Evolutionary conservation across 306 rosid species (phyloP).

Genomic region (Erythrophleum fordii): DNA sequence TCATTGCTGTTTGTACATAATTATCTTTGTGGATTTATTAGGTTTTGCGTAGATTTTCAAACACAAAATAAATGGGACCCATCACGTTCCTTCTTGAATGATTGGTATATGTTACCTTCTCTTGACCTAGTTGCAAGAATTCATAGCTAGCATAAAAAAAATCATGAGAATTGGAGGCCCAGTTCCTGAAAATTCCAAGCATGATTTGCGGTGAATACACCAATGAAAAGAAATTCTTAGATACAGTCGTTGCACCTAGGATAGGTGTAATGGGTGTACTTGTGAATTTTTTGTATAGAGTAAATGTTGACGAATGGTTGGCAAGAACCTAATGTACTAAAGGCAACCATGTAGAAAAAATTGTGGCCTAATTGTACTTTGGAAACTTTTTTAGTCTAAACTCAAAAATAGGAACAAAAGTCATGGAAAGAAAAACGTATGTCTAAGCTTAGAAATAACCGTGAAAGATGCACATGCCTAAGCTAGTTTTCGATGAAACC

Average conservation of each 20-base stretch:
- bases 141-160: neutral
- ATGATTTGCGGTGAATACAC: neutral
- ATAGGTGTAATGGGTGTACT: neutral
- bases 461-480: neutral
- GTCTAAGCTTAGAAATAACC: neutral
- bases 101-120: slow-evolving; percentile 19
- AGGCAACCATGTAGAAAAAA: neutral
- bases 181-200: neutral
- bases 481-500: slow-evolving; percentile 20
- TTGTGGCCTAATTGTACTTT: no score
- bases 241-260: neutral
- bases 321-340: neutral
- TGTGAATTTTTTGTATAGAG: neutral
- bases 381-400: no score
- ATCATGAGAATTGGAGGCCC: neutral
- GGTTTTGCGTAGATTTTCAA: neutral
- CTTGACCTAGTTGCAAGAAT: neutral
- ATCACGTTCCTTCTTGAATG: neutral
- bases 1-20: neutral
- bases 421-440: neutral
- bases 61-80: neutral
- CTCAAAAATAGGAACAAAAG: neutral
- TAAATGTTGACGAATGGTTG: slow-evolving; percentile 9
- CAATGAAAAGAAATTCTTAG: neutral
- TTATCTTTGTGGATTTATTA: neutral